Conservation (phyloP, 2,329 filamentous ascomycete genomes). For the Colletotrichum chrysophilum region DNA sequence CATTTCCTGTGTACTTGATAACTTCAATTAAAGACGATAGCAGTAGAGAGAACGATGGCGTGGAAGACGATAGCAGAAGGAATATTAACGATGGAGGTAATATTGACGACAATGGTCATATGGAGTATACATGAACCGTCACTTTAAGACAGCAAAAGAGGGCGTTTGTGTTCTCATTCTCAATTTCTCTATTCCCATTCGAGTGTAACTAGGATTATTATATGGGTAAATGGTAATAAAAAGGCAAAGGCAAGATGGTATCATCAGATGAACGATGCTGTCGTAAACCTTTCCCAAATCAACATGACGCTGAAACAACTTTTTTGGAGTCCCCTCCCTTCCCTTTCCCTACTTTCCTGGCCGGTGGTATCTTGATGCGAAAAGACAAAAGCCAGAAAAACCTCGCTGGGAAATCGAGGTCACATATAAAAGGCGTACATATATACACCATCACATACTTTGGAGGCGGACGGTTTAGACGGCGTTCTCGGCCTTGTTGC, state of each 20-base stretch:
- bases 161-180: background rate
- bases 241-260: background rate
- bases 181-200: background rate
- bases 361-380: background rate
- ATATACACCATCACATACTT: background rate
- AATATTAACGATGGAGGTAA: background rate
- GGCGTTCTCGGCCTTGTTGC: constrained; percentile 28
- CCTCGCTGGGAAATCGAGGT: background rate
- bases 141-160: no score
- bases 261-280: background rate
- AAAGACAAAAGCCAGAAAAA: background rate
- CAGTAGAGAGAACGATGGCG: background rate
- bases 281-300: background rate
- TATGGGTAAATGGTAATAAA: background rate
- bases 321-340: background rate
- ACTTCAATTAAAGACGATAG: background rate
- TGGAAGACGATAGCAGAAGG: background rate
- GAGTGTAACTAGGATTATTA: background rate
- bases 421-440: background rate
- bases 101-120: background rate
- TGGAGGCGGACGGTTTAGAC: constrained; percentile 9
- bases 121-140: background rate
- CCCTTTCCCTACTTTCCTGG: background rate
- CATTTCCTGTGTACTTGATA: background rate
- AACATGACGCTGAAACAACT: background rate